Evolutionary conservation across 2,329 filamentous ascomycete genomes (phyloP), one percentile per base, ranked within the genome.

Genomic region (Chaetothyriales sp.): DNA sequence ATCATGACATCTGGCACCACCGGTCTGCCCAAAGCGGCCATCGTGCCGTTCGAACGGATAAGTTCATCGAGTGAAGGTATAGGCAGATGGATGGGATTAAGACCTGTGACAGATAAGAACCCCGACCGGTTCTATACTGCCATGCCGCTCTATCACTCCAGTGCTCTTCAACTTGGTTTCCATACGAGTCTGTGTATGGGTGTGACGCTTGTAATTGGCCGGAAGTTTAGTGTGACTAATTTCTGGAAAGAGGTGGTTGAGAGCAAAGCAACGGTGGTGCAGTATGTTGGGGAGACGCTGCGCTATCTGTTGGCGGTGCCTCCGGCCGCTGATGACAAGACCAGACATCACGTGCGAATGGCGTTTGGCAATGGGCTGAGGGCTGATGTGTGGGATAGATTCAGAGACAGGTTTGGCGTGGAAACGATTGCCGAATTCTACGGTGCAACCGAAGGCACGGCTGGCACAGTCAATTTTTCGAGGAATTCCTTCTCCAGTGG

Each of bases 1-100:
- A 89, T 95, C 59, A 97, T 95, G 70, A 98, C 92, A 0, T 90
- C 85, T 0, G 90, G 90, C n/a, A 97, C 92, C 0, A 97, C 92
- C 0, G 86, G 85, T 0, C 74, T 79, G 61, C 90, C 89, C 15
- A 97, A 97, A 70, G 90, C 92, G 0, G 89, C 90, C 1, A 56
- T 57, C 19, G 53, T 60, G n/a, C 50, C 59, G 28, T 61, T 58
- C 56, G 49, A 54, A 19, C 53, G 56, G 5, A 54, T 54, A n/a
- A 33, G 37, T 4, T 45, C 75, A 1, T 79, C 74, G 1, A 72
- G 72, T 19, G 67, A 65, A 9, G 79, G 84, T 52, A 71, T 77
- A 1, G 65, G 69, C 0, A 64, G 69, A 2, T 82, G 82, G 67
- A 69, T 86, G 29, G 69, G 70, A 4, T 70, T 86, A n/a, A 51